These are phyloP conservation scores for Camellia sinensis DNA, from an alignment of 148 eudicot genomes.

Conservation along the genomic window DNA sequence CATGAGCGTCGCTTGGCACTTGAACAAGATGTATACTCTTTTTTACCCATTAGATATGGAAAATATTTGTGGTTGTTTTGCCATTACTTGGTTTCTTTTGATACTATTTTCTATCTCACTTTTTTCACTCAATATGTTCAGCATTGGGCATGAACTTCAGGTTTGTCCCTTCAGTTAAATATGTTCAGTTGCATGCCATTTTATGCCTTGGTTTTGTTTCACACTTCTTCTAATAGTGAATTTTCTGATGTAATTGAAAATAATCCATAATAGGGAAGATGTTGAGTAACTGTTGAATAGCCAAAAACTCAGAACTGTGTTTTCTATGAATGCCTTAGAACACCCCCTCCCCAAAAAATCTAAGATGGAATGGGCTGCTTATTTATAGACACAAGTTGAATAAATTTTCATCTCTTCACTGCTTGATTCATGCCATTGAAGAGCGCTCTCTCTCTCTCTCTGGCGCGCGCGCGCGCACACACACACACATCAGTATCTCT, in stretches of 20 bases:
- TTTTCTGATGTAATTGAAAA: constrained; percentile 4
- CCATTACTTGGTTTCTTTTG: not conserved
- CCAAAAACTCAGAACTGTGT: not conserved
- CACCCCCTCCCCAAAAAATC: too few species aligned
- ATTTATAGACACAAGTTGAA: not conserved
- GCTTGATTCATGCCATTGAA: not conserved
- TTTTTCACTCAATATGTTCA: not conserved
- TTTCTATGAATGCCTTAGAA: too few species aligned
- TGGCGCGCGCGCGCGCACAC: not conserved
- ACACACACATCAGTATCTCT: not conserved
- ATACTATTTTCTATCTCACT: not conserved
- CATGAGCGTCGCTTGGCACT: constrained; percentile 98
- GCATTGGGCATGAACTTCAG: not conserved
- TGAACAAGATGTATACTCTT: constrained; percentile 83
- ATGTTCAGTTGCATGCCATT: not conserved
- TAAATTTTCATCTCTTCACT: not conserved
- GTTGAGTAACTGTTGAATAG: not conserved
- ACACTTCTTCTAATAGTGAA: not conserved
- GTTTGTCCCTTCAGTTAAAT: not conserved
- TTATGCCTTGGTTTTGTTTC: not conserved
- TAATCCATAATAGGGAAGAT: not conserved
- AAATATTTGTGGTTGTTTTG: not conserved
- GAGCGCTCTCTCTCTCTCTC: not conserved
- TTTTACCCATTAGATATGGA: not conserved
- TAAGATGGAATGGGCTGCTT: too few species aligned